A percentile compares a stretch with the other conserved stretches of the same genome.
Evolutionary conservation across 495 filamentous ascomycete genomes (phyloP).

Genomic region (Arthonia radiata): DNA sequence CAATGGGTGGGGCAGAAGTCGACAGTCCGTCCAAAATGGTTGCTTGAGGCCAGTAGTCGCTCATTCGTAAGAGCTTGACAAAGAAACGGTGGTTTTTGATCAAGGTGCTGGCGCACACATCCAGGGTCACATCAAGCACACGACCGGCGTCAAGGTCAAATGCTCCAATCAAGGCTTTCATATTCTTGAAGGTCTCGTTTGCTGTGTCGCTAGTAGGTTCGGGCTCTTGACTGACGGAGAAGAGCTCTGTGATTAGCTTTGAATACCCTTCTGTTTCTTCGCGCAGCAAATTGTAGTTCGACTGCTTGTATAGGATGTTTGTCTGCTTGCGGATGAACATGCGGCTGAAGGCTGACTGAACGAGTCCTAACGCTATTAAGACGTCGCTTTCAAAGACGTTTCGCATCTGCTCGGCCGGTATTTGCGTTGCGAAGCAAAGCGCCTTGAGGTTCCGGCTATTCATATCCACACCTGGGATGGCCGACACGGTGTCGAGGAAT

Average conservation of each 20-base stretch:
- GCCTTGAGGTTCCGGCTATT: conserved; percentile 17
- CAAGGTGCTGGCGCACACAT: conserved; percentile 66
- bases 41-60: conserved; percentile 89
- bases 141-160: conserved; percentile 88
- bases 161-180: conserved; percentile 78
- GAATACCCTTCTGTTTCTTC: conserved; percentile 92
- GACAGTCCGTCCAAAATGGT: conserved; percentile 13
- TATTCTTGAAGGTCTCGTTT: conserved; percentile 43
- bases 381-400: conserved; percentile 54
- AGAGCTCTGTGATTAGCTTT: conserved; percentile 72
- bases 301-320: conserved; percentile 76
- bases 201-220: conserved; percentile 38
- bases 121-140: conserved; percentile 74
- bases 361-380: conserved; percentile 47
- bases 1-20: conserved; percentile 13
- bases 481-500: conserved; percentile 43
- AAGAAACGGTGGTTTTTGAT: conserved; percentile 78
- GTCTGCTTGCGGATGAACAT: conserved; percentile 73
- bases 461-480: conserved; percentile 42
- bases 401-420: conserved; percentile 52
- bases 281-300: conserved; percentile 83
- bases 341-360: conserved; percentile 61
- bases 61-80: conserved; percentile 65
- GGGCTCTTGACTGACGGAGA: conserved; percentile 43
- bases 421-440: conserved; percentile 42